These are phyloP conservation scores for Cairneyella variabilis DNA, from an alignment of 495 filamentous ascomycete genomes.

Conservation along the genomic window DNA sequence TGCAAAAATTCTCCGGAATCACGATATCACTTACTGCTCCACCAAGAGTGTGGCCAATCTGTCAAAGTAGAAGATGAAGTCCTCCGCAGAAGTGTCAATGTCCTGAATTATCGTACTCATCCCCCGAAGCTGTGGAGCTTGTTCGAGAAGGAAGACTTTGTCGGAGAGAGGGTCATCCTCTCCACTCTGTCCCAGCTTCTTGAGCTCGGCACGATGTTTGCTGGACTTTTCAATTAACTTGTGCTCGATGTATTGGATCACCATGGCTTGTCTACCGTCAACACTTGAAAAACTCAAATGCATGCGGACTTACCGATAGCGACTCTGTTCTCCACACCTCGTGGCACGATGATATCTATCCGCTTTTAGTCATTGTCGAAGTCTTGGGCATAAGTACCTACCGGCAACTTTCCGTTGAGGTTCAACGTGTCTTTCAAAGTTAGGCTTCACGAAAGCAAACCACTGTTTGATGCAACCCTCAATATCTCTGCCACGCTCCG, in stretches of 20 bases:
- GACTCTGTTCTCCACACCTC: constrained; percentile 88
- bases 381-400: constrained; percentile 23
- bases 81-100: constrained; percentile 73
- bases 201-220: constrained; percentile 72
- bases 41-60: constrained; percentile 78
- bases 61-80: constrained; percentile 97
- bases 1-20: too few species aligned
- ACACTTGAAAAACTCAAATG: constrained; percentile 18
- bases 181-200: constrained; percentile 62
- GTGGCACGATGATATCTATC: constrained; percentile 87
- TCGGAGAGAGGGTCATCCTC: constrained; percentile 67
- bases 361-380: constrained; percentile 8
- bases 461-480: constrained; percentile 98
- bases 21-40: constrained; percentile 68
- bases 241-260: constrained; percentile 81
- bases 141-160: constrained; percentile 65
- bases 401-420: constrained; percentile 81
- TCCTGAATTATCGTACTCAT: constrained; percentile 91
- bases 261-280: constrained; percentile 62
- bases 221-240: constrained; percentile 82
- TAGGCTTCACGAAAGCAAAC: constrained; percentile 94
- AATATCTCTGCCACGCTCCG: constrained; percentile 78
- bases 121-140: constrained; percentile 72
- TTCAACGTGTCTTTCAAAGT: constrained; percentile 83
- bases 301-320: constrained; percentile 65